Conservation (phyloP, 2,329 filamentous ascomycete genomes). For the Sporothrix pallida region DNA sequence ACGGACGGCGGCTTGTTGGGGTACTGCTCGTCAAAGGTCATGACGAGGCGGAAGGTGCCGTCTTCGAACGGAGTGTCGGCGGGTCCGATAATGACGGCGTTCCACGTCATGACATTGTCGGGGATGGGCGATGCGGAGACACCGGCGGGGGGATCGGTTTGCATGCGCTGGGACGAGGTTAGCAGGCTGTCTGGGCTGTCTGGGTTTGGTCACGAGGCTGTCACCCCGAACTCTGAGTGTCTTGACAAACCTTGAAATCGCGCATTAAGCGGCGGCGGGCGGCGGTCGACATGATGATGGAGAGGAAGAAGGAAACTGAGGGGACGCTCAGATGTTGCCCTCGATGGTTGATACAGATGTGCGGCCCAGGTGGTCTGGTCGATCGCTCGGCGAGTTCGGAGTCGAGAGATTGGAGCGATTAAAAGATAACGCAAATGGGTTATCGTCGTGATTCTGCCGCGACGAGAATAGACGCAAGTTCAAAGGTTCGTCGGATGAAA, state of each 20-base stretch:
- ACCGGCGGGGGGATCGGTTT: slow-evolving; percentile 95
- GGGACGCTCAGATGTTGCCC: background rate
- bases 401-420: background rate
- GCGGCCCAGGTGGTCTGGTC: background rate
- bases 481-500: background rate
- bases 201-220: background rate
- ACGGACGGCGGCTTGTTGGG: slow-evolving; percentile 97
- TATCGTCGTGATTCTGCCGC: background rate
- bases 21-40: slow-evolving; percentile 99
- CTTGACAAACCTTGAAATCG: slow-evolving; percentile 83
- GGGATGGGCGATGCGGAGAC: slow-evolving; percentile 95
- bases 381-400: slow-evolving; percentile 12
- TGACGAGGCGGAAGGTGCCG: slow-evolving; percentile 94
- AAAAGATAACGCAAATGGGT: background rate
- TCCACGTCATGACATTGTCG: slow-evolving; percentile 98
- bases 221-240: no score
- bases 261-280: slow-evolving; percentile 96
- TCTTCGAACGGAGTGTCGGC: slow-evolving; percentile 98
- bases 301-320: background rate
- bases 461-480: background rate
- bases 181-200: slow-evolving; percentile 26
- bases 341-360: background rate
- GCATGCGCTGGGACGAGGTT: slow-evolving; percentile 76
- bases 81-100: slow-evolving; percentile 96
- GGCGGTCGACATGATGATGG: slow-evolving; percentile 73